Percentiles rank a stretch among this genome's conserved stretches.
These are phyloP conservation scores for Comarum palustre DNA, from an alignment of 306 rosid species.

Conservation along the genomic window DNA sequence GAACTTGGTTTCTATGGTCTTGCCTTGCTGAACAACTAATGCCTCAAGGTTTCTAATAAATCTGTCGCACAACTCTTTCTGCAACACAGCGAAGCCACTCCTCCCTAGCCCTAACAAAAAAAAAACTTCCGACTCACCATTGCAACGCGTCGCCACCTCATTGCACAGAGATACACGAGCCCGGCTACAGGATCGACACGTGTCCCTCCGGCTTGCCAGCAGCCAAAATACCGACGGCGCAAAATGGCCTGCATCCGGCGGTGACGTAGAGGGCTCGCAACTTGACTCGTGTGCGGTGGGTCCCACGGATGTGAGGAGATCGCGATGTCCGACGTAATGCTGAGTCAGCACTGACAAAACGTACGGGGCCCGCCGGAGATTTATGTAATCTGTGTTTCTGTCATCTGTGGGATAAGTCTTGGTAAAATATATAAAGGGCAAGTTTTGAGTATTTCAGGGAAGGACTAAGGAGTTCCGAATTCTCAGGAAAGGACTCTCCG, in stretches of 20 bases:
- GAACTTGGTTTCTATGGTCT: not conserved
- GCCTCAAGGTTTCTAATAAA: not conserved
- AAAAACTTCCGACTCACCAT: not conserved
- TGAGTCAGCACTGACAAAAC: constrained; percentile 36
- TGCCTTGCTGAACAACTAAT: not conserved
- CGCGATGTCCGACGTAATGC: constrained; percentile 45
- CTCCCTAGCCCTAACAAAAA: too few relatives aligned
- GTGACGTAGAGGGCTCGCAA: not conserved
- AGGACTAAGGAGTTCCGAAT: constrained; percentile 54
- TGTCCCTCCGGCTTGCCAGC: not conserved
- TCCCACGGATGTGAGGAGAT: not conserved
- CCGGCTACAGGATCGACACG: not conserved
- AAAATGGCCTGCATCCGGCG: not conserved
- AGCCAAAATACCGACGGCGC: not conserved
- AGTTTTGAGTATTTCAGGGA: constrained; percentile 43
- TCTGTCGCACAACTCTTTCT: not conserved
- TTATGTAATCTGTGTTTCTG: not conserved
- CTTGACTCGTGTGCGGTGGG: constrained; percentile 34
- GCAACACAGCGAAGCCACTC: too few relatives aligned
- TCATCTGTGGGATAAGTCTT: not conserved
- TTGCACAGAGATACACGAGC: not conserved
- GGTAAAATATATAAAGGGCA: not conserved
- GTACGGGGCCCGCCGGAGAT: constrained; percentile 8
- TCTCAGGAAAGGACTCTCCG: constrained; percentile 86
- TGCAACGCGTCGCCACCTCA: not conserved